A percentile compares a stretch with the other conserved stretches of the same genome.
Evolutionary conservation across 352 stramenopile species (phyloP).

Genomic region (Globisporangium nodosum): DNA sequence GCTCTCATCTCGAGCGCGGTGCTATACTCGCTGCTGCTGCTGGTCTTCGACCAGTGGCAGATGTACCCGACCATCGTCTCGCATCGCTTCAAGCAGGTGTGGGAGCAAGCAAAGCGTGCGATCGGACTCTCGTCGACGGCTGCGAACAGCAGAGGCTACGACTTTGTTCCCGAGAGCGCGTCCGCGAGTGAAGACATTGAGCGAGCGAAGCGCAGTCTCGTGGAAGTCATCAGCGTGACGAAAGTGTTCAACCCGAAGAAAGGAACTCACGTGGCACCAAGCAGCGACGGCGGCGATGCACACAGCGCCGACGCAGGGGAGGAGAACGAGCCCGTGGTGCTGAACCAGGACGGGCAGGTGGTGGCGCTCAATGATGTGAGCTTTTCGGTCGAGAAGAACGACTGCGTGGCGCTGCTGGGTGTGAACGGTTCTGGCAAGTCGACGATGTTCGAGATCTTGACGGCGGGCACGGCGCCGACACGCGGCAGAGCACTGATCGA

Average conservation of each 20-base stretch:
- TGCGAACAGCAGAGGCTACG: background rate
- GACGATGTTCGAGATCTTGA: constrained; percentile 96
- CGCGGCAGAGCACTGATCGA: constrained; percentile 52
- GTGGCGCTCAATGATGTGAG: constrained; percentile 70
- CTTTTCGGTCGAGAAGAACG: constrained; percentile 78
- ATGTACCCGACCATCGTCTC: constrained; percentile 65
- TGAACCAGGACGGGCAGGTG: constrained; percentile 47
- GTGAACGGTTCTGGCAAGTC: constrained; percentile 96
- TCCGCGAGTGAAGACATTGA: constrained; percentile 8
- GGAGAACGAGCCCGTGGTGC: constrained; percentile 13
- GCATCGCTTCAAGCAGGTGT: constrained; percentile 21
- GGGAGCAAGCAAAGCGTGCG: constrained; percentile 15
- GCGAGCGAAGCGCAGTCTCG: constrained; percentile 31
- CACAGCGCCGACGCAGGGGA: constrained; percentile 2
- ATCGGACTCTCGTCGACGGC: background rate
- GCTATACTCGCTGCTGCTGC: constrained; percentile 44
- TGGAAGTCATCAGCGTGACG: constrained; percentile 40
- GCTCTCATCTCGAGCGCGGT: constrained; percentile 35
- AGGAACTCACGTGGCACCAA: constrained; percentile 5
- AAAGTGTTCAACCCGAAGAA: constrained; percentile 68
- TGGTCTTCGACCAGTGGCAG: constrained; percentile 53
- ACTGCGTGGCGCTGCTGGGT: constrained; percentile 91
- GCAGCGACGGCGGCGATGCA: background rate
- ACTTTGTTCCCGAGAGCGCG: background rate
- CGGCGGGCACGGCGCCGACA: constrained; percentile 82